A percentile compares a stretch with the other conserved stretches of the same genome.
Evolutionary conservation across 78 protist genomes (phyloP).

Genomic region (Dictyostelium purpureum): DNA sequence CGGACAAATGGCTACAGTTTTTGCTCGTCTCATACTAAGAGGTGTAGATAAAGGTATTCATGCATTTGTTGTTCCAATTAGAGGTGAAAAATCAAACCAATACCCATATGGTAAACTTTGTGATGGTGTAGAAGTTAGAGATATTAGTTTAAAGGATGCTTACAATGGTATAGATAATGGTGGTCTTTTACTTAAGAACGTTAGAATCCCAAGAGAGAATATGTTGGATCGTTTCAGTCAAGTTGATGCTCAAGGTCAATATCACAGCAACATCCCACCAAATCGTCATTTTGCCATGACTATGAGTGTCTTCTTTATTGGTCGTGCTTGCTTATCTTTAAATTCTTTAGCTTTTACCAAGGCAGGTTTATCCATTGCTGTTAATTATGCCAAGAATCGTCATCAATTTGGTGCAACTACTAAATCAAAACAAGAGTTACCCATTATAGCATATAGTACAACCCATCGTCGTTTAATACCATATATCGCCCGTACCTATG

Average conservation of each 20-base stretch:
- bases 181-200: slow-evolving; percentile 43
- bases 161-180: slow-evolving; percentile 78
- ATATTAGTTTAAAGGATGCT: slow-evolving; percentile 58
- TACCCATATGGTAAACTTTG: slow-evolving; percentile 35
- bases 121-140: slow-evolving; percentile 73
- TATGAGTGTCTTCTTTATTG: slow-evolving; percentile 72
- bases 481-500: slow-evolving; percentile 31
- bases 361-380: slow-evolving; percentile 36
- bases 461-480: slow-evolving; percentile 49
- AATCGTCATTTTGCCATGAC: slow-evolving; percentile 66
- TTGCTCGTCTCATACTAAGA: slow-evolving; percentile 71
- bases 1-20: slow-evolving; percentile 79
- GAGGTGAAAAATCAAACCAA: not conserved
- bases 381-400: slow-evolving; percentile 58
- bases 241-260: slow-evolving; percentile 40
- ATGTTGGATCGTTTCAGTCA: slow-evolving; percentile 76
- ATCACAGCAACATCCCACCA: slow-evolving; percentile 61
- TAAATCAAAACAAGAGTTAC: not conserved
- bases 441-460: slow-evolving; percentile 23
- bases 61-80: slow-evolving; percentile 73
- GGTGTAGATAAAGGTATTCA: slow-evolving; percentile 80
- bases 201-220: slow-evolving; percentile 53
- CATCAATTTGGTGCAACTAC: slow-evolving; percentile 62
- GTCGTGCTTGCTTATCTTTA: slow-evolving; percentile 53
- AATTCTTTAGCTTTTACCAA: not conserved